Percentiles rank a stretch among this genome's conserved stretches.
phyloP scores from a whole-genome alignment of 805 yeast species.

The Candida tammaniensis region DNA sequence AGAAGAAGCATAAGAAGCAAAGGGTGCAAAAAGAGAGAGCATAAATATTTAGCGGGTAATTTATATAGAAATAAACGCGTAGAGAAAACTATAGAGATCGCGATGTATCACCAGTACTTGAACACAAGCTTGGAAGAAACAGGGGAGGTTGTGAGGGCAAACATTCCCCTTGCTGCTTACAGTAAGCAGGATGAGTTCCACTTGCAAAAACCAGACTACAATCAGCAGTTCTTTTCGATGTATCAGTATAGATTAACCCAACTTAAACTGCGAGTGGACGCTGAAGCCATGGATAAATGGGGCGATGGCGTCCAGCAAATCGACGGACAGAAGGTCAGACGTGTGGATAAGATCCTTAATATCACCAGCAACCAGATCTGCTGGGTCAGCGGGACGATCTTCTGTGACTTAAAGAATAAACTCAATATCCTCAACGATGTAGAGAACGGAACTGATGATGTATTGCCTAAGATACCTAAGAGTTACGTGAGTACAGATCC shows the following conservation, averaged over 20 bases:
- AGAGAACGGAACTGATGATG: constrained; percentile 53
- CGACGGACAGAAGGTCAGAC: constrained; percentile 30
- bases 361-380: constrained; percentile 58
- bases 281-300: constrained; percentile 48
- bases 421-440: constrained; percentile 85
- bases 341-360: constrained; percentile 51
- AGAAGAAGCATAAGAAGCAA: constrained; percentile 47
- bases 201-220: too few species aligned
- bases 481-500: constrained; percentile 17
- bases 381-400: constrained; percentile 87
- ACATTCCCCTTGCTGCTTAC: too few species aligned
- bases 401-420: constrained; percentile 78
- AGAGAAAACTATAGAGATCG: too few species aligned
- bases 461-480: constrained; percentile 38
- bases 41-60: too few species aligned
- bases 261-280: constrained; percentile 32
- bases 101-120: too few species aligned
- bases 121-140: too few species aligned
- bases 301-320: constrained; percentile 38
- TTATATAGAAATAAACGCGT: constrained; percentile 18
- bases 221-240: constrained; percentile 41
- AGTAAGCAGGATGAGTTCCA: constrained; percentile 18
- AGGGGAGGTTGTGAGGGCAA: too few species aligned
- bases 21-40: too few species aligned
- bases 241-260: constrained; percentile 37